These are phyloP conservation scores for Achaetomiella virescens DNA, from an alignment of 495 filamentous ascomycete genomes.

Conservation along the genomic window DNA sequence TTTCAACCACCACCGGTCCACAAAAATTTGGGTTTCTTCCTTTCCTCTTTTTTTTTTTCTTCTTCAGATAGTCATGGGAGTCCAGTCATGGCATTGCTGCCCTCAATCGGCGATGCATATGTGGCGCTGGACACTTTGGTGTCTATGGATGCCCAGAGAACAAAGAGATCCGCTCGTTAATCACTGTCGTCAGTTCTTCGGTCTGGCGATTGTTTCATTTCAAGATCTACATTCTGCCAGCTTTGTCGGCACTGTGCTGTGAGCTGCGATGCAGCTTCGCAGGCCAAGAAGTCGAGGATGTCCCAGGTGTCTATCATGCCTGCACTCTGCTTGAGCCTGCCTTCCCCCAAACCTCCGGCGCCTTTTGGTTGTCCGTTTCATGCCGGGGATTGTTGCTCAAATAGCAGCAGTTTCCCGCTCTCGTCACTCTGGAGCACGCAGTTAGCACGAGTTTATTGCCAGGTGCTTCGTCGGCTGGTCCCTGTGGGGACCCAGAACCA, in stretches of 20 bases:
- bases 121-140: constrained; percentile 36
- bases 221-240: constrained; percentile 47
- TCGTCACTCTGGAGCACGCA: no score
- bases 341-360: no score
- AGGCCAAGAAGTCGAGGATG: background rate
- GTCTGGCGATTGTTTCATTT: constrained; percentile 53
- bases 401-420: no score
- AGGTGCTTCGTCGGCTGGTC: no score
- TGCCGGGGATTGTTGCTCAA: no score
- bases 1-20: constrained; percentile 12
- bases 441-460: no score
- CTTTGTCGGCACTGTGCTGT: background rate
- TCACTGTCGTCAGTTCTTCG: constrained; percentile 45
- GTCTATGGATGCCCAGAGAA: constrained; percentile 39
- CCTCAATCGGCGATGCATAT: constrained; percentile 31
- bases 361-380: no score
- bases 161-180: constrained; percentile 54
- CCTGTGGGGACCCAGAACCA: no score
- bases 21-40: constrained; percentile 19
- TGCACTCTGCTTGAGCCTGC: no score
- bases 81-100: constrained; percentile 34
- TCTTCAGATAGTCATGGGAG: constrained; percentile 48
- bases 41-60: constrained; percentile 28
- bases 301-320: no score
- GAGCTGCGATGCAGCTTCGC: background rate